Conservation (phyloP, 2,329 filamentous ascomycete species). For the Zasmidium angulare region DNA sequence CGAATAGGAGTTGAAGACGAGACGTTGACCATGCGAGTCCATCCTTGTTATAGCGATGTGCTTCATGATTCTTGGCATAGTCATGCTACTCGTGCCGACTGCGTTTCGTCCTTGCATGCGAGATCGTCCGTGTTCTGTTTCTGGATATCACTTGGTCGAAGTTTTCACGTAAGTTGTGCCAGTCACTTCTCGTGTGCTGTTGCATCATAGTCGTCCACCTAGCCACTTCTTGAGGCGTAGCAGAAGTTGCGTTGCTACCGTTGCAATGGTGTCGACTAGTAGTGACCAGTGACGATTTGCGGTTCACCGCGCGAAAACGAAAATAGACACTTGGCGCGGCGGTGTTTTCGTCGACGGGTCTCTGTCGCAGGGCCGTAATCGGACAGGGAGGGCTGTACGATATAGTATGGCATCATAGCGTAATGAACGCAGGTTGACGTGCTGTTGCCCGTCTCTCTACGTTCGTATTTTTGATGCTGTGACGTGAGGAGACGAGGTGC, state of each 20-base stretch:
- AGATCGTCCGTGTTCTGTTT: not conserved
- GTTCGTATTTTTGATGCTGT: not conserved
- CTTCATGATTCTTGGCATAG: not conserved
- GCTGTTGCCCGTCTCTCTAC: no score
- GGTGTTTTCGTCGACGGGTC: not conserved
- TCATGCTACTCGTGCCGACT: not conserved
- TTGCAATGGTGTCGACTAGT: not conserved
- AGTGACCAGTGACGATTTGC: not conserved
- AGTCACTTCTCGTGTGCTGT: not conserved
- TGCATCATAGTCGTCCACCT: not conserved
- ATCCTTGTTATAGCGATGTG: not conserved
- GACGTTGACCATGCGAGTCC: not conserved
- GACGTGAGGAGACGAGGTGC: not conserved
- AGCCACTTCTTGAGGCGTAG: not conserved
- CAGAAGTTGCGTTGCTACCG: not conserved
- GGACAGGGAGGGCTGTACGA: not conserved
- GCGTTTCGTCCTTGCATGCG: not conserved
- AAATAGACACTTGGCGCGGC: not conserved
- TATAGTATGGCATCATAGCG: not conserved
- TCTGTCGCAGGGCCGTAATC: no score
- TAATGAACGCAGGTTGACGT: not conserved
- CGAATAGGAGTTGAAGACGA: not conserved
- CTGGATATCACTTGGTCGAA: not conserved
- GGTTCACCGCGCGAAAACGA: not conserved
- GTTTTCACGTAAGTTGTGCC: not conserved